Evolutionary conservation across 1,284 basidiomycete genomes (phyloP).

Genomic region (Mrakiaceae sp.): DNA sequence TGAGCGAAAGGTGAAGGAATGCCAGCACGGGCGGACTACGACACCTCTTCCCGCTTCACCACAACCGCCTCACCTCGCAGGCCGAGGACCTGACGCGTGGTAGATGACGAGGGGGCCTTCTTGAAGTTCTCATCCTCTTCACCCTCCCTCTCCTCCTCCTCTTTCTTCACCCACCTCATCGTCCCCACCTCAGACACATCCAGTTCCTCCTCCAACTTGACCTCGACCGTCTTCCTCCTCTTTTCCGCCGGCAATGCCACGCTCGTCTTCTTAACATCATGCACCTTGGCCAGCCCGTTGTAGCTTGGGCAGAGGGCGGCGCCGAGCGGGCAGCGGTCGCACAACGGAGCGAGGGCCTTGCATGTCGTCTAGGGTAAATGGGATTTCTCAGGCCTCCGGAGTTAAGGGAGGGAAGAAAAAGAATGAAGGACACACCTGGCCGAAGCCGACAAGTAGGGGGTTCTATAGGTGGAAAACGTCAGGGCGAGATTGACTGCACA

Average conservation of each 20-base stretch:
- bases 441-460: slow-evolving; percentile 14
- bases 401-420: background rate
- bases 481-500: too few relatives aligned
- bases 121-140: background rate
- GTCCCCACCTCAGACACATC: background rate
- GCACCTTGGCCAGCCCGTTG: background rate
- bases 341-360: background rate
- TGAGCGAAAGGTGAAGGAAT: too few relatives aligned
- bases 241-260: background rate
- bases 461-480: background rate
- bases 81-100: background rate
- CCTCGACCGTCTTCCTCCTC: slow-evolving; percentile 1
- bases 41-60: too few relatives aligned
- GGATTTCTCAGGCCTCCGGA: too few relatives aligned
- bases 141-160: background rate
- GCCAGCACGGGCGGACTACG: too few relatives aligned
- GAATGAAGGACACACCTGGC: background rate
- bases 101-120: background rate
- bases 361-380: background rate
- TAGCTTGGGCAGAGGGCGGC: slow-evolving; percentile 2
- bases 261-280: background rate
- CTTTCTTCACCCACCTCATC: background rate
- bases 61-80: background rate
- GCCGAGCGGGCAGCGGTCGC: background rate
- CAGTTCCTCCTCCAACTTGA: background rate